Conservation (phyloP, 2,329 filamentous ascomycete species). For the Aureobasidium vineae region DNA sequence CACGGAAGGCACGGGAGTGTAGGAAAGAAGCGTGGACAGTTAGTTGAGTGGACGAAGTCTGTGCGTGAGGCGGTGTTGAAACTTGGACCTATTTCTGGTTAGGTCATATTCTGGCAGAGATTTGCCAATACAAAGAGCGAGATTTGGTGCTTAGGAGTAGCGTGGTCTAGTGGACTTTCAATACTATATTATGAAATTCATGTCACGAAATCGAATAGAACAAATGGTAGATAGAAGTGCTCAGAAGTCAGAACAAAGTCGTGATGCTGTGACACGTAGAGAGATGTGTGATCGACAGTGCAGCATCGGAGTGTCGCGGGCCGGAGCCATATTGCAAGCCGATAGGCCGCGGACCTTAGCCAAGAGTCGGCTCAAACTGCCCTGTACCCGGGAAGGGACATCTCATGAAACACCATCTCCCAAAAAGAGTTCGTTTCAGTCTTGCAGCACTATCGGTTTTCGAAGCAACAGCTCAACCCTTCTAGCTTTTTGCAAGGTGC, state of each 20-base stretch:
- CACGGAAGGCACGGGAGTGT: slow-evolving; percentile 14
- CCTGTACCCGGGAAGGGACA: neutral
- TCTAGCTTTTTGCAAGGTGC: neutral
- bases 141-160: neutral
- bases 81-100: slow-evolving; percentile 14
- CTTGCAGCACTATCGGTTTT: neutral
- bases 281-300: slow-evolving; percentile 3
- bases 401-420: slow-evolving; percentile 4
- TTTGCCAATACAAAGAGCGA: slow-evolving; percentile 18
- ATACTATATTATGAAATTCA: neutral
- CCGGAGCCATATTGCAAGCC: slow-evolving; percentile 14
- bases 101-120: slow-evolving; percentile 7
- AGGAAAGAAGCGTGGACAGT: neutral
- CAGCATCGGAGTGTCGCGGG: neutral
- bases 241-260: neutral
- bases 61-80: slow-evolving; percentile 25
- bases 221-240: neutral
- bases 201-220: neutral
- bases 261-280: neutral
- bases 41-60: neutral
- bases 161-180: neutral
- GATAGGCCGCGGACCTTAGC: slow-evolving; percentile 2
- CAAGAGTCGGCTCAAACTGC: slow-evolving; percentile 9
- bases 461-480: slow-evolving; percentile 12
- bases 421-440: slow-evolving; percentile 11